phyloP scores from a whole-genome alignment of 768 basidiomycete species.

The Leucocoprinus birnbaumii region DNA sequence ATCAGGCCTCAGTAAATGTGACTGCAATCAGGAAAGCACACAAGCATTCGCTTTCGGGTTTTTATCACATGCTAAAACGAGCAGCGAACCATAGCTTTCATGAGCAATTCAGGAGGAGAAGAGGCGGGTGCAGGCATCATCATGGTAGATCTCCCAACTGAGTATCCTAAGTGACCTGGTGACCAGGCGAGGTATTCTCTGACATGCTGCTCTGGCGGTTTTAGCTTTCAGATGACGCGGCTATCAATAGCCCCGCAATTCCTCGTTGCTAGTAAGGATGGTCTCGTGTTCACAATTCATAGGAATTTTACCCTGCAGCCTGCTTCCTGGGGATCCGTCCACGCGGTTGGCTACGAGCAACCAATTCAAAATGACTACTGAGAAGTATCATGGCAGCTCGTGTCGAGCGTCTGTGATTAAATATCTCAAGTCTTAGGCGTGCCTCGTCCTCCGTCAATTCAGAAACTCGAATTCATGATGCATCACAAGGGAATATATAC shows the following conservation, averaged over 20 bases:
- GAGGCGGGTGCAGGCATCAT: too few species aligned
- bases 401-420: conserved; percentile 1
- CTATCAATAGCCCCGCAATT: neutral
- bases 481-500: neutral
- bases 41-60: too few species aligned
- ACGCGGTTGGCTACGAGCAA: neutral
- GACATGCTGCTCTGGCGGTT: too few species aligned
- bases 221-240: neutral
- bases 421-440: neutral
- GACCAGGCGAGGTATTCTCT: too few species aligned
- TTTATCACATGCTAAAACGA: too few species aligned
- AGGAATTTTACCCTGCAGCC: neutral
- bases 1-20: too few species aligned
- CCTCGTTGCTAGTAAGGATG: too few species aligned
- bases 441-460: neutral
- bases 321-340: neutral
- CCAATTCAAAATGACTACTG: neutral
- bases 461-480: neutral
- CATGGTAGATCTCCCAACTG: too few species aligned
- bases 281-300: neutral
- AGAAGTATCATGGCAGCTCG: neutral
- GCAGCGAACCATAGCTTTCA: too few species aligned
- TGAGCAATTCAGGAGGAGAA: too few species aligned
- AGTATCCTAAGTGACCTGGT: too few species aligned
- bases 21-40: too few species aligned